Base-by-base conservation (phyloP, 2,329 filamentous ascomycete genomes). In the Colletotrichum sp. region DNA sequence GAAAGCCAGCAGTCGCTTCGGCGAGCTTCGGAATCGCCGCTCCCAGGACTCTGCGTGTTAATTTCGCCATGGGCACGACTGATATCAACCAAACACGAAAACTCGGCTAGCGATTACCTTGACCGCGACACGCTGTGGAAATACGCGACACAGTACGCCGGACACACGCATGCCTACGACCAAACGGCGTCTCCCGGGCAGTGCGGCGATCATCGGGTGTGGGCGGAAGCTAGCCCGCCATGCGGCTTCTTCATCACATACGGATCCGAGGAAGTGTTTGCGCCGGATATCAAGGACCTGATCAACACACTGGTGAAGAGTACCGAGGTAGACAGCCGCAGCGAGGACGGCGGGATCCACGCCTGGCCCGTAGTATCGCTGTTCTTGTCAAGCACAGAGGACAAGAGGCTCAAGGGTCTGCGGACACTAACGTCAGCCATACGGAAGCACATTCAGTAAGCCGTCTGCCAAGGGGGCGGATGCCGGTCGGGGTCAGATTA, bases 11-110 rank as follows among this genome's bases (percentile, higher is more conserved):
- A 75, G 59, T 68, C 67, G 43, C 43, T 69, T 10, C 75, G 77
- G 24, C 60, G 48, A 26, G 61, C 66, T 4, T 77, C 75, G 7
- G 77, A 78, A 30, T 73, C 77, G 71, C 83, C 79, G 72, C 81
- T 83, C 65, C 85, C 84, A 63, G 83, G 83, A 75, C 86, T 96
- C 80, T 94, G 93, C 3, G 88, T 93, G 26, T 87, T 97, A 76
- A 95, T 98, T 75, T 96, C 94, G 12, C 95, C 95, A 0, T 98
- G 95, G 95, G 89, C 93, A 14, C 94, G 93, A 2, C 90, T 98
- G 55, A 87, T 95, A 52, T 95, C 94, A 1, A 84, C 87, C 8
- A 89, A 91, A 68, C 93, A 96, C 80, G 88, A 87, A 69, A 92
- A 94, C 78, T 96, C 94, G 1, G 82, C 86, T 6, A 95, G 93